Base-by-base conservation (phyloP, 768 basidiomycete genomes). In the Mycena filopes region DNA sequence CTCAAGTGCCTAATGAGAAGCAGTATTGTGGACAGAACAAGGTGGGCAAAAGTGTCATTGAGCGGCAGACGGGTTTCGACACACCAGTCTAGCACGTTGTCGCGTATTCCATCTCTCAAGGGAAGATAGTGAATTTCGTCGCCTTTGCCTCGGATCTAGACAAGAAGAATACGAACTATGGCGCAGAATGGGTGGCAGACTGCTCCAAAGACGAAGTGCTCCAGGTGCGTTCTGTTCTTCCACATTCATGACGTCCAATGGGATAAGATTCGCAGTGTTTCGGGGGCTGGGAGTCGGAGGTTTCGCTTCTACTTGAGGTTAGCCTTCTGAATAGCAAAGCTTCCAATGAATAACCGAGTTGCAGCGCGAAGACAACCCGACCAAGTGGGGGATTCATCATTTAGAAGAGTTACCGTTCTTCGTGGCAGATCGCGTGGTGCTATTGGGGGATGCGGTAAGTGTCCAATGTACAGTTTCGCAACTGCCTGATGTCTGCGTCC, bases 1-100 rank as follows among this genome's bases (percentile, higher is more conserved):
- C 31, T 59, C 21, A n/a, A 49, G 38, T 33, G 65, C 21, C 70
- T 57, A 38, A 55, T 45, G 26, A 9, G 51, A 21, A 46, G 36
- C 53, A 85, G 84, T 85, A 84, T 70, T 84, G 83, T 60, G 84
- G 84, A 1, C 79, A 80, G 72, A 74, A 74, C 76, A 85, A 83
- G 77, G 83, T 80, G 63, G 18, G 70, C 23, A 16, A n/a, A n/a
- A 15, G 38, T 13, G 29, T 23, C 40, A 48, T 31, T 46, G 33
- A 25, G 31, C 12, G 45, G 18, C 18, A 48, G 8, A 47, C 29
- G 16, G 26, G 28, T 23, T 48, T 41, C 50, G 38, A 60, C 29
- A 36, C n/a, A 31, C 8, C 43, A 40, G 21, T 33, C 45, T 60
- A 83, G 83, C 83, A 84, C 60, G 77, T 84, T 38, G 83, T 86